Percentiles rank a stretch among this genome's conserved stretches.
phyloP scores from a whole-genome alignment of 1,139 yeast genomes.

The Hanseniaspora gamundiae region DNA sequence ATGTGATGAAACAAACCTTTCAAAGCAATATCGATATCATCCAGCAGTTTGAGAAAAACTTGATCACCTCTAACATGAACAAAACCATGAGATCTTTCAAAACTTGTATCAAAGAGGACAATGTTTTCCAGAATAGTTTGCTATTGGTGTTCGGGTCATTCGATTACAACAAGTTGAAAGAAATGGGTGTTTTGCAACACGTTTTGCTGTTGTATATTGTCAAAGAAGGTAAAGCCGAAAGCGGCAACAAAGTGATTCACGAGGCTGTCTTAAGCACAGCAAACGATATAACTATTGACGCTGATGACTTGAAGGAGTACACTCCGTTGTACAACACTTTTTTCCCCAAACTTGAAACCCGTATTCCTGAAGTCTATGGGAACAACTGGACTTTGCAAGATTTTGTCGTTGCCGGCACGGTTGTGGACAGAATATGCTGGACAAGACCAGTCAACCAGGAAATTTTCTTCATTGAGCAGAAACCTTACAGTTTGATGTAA shows the following conservation, averaged over 20 bases:
- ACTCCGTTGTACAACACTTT: slow-evolving; percentile 41
- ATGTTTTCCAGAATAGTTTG: slow-evolving; percentile 42
- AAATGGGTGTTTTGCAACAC: slow-evolving; percentile 41
- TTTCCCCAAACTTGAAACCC: slow-evolving; percentile 38
- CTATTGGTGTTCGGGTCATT: slow-evolving; percentile 45
- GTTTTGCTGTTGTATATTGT: slow-evolving; percentile 52
- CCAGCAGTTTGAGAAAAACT: slow-evolving; percentile 38
- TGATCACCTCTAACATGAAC: slow-evolving; percentile 22
- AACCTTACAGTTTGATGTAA: slow-evolving; percentile 5
- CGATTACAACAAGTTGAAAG: slow-evolving; percentile 39
- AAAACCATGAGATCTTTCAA: slow-evolving; percentile 43
- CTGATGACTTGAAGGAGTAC: slow-evolving; percentile 44
- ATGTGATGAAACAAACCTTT: slow-evolving; percentile 37
- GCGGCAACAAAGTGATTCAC: slow-evolving; percentile 42
- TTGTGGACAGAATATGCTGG: slow-evolving; percentile 48
- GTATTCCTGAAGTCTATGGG: slow-evolving; percentile 59
- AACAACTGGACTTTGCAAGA: slow-evolving; percentile 47
- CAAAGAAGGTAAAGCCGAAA: slow-evolving; percentile 24
- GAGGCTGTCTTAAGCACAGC: slow-evolving; percentile 33
- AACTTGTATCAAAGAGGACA: slow-evolving; percentile 43
- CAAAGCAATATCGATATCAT: slow-evolving; percentile 35
- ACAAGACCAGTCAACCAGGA: slow-evolving; percentile 49
- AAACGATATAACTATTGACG: slow-evolving; percentile 29
- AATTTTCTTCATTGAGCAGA: slow-evolving; percentile 38
- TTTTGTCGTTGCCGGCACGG: slow-evolving; percentile 46